Base-by-base conservation (phyloP, 495 filamentous ascomycete genomes). In the Penicillium canariense region DNA sequence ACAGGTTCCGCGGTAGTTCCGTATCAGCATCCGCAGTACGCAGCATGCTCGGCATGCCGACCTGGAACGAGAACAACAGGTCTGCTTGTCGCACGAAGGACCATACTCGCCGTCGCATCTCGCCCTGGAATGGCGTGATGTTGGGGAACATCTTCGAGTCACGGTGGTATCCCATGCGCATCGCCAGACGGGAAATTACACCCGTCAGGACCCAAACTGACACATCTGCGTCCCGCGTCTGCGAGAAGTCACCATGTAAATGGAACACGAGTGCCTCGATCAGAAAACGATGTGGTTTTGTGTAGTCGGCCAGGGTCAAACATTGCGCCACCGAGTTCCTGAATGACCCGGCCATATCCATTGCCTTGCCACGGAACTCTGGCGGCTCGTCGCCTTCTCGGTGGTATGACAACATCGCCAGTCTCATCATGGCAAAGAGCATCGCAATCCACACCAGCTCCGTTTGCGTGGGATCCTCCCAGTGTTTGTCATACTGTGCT, bases 101-200 rank as follows among this genome's bases (percentile, higher is more conserved):
- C 94, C 95, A 99, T 7, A 96, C 82, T 52, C 94, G 81, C 39
- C 93, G 80, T 50, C 94, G 81, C 83, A 97, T 92, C 69, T 99
- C 94, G 20, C 86, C 92, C 67, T 95, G 85, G 61, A 93, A 96
- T 5, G 91, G 87, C 4, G 85, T 83, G 56, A 99, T 86, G 46
- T 84, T 85, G 11, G 89, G 80, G 62, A 90, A 96, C 70, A 86
- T 84, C 62, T 87, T 88, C 12, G 89, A 84, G 67, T 99, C 94
- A 50, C 95, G 83, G 63, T 99, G 94, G 55, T 96, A 95, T 42
- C 94, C 94, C 90, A 96, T 96, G 23, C 90, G 82, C 80, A 97
- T 91, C 9, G 93, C 90, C 50, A 96, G 73, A 51, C 93, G 84
- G 22, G 89, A 85, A 55, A 96, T 84, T 61, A 95, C 83, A 18